phyloP scores from a whole-genome alignment of 2,329 filamentous ascomycete species.

The Anisogramma anomala region DNA sequence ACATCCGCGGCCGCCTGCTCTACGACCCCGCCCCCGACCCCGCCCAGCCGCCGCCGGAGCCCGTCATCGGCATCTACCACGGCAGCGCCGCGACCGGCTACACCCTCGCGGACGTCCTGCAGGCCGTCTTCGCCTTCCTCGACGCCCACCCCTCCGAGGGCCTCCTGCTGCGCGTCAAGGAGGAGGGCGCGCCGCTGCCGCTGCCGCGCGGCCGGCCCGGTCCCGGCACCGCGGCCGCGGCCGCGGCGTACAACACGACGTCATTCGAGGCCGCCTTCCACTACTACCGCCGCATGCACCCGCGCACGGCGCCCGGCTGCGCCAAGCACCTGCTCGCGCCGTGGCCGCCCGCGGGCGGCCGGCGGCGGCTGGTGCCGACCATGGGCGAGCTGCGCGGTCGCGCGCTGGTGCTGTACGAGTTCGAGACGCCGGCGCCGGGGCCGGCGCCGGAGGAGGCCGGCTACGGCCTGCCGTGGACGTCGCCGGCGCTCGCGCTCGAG shows the following conservation, averaged over 20 bases:
- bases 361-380: conserved; percentile 27
- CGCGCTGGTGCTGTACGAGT: conserved; percentile 38
- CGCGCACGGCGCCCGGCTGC: conserved; percentile 26
- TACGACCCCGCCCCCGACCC: conserved; percentile 24
- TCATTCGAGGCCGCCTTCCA: conserved; percentile 37
- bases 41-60: neutral
- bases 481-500: conserved; percentile 33
- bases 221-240: conserved; percentile 2
- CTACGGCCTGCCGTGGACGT: conserved; percentile 36
- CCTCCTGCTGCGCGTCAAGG: conserved; percentile 39
- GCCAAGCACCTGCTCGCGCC: conserved; percentile 23
- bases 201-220: conserved; percentile 1
- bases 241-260: conserved; percentile 24
- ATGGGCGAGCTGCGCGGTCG: conserved; percentile 34
- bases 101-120: conserved; percentile 31
- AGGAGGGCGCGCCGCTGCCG: conserved; percentile 29
- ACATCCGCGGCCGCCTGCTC: conserved; percentile 34
- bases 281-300: conserved; percentile 26
- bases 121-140: conserved; percentile 34
- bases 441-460: too few species aligned
- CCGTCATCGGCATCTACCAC: conserved; percentile 35
- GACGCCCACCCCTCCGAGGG: conserved; percentile 32
- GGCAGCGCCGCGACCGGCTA: conserved; percentile 33
- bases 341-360: conserved; percentile 7
- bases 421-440: conserved; percentile 21